These are phyloP conservation scores for Suillus sp. DNA, from an alignment of 768 basidiomycete genomes.

Conservation along the genomic window DNA sequence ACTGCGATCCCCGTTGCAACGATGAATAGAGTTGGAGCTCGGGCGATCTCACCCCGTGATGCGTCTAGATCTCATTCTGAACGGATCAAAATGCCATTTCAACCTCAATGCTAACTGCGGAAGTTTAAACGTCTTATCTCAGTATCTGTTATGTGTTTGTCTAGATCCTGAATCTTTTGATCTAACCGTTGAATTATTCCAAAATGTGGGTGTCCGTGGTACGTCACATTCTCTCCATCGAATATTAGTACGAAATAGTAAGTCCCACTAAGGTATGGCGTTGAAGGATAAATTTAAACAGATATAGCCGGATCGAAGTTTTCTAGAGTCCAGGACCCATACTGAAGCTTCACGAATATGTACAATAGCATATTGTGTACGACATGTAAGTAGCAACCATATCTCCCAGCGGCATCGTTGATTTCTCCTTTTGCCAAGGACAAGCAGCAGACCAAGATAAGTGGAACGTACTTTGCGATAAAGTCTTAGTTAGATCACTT, in stretches of 20 bases:
- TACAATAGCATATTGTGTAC: neutral
- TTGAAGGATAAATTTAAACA: neutral
- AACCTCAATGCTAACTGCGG: neutral
- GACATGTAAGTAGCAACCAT: neutral
- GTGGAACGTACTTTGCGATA: neutral
- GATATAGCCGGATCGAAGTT: neutral
- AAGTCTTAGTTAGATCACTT: neutral
- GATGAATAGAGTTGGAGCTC: neutral
- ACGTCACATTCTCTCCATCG: neutral
- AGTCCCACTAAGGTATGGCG: neutral
- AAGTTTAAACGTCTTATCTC: neutral
- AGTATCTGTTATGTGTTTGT: neutral
- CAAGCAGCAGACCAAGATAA: neutral
- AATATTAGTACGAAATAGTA: neutral
- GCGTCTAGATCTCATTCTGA: neutral
- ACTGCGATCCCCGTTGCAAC: no score
- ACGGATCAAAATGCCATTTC: neutral
- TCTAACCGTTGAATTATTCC: neutral
- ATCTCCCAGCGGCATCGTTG: neutral
- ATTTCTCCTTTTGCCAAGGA: neutral
- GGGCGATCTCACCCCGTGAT: no score
- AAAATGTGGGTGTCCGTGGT: neutral
- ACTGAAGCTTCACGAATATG: neutral
- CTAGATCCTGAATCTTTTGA: neutral
- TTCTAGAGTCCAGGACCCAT: neutral